These are phyloP conservation scores for Rhizophlyctis rosea DNA, from an alignment of 192 early-diverging fungal genomes.

Conservation along the genomic window DNA sequence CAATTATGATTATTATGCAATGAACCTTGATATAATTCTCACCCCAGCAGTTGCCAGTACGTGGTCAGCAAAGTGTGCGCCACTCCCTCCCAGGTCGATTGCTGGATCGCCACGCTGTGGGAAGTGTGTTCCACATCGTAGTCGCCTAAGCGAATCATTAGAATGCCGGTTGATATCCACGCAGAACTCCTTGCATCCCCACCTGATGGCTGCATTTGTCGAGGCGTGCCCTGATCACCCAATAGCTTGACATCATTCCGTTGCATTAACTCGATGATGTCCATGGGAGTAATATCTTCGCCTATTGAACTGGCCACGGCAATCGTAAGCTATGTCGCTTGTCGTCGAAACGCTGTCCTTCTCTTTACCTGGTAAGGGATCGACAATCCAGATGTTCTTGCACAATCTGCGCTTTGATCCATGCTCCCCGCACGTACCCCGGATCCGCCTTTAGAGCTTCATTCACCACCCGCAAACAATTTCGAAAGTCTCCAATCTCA, in stretches of 20 bases:
- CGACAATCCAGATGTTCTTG: slow-evolving; percentile 1
- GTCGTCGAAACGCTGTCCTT: not conserved
- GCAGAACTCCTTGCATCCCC: not conserved
- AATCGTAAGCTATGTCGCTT: not conserved
- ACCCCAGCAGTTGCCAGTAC: not conserved
- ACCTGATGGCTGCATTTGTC: not conserved
- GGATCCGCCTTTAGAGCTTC: slow-evolving; percentile 8
- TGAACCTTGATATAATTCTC: too few relatives aligned
- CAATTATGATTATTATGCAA: too few relatives aligned
- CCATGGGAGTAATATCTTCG: not conserved
- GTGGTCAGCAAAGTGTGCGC: slow-evolving; percentile 2
- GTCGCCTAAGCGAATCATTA: not conserved
- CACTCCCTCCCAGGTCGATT: slow-evolving; percentile 7
- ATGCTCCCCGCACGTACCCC: slow-evolving; percentile 11
- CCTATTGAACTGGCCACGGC: not conserved
- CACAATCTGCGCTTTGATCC: slow-evolving; percentile 19
- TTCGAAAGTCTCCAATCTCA: slow-evolving; percentile 19
- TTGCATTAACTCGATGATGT: not conserved
- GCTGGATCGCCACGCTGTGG: not conserved
- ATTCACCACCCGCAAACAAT: slow-evolving; percentile 15
- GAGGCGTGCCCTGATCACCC: not conserved
- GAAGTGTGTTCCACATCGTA: not conserved
- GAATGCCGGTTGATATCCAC: not conserved
- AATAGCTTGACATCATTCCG: not conserved
- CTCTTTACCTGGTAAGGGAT: slow-evolving; percentile 9